Base-by-base conservation (phyloP, 192 early-diverging fungal species). In the Thamnidium elegans region DNA sequence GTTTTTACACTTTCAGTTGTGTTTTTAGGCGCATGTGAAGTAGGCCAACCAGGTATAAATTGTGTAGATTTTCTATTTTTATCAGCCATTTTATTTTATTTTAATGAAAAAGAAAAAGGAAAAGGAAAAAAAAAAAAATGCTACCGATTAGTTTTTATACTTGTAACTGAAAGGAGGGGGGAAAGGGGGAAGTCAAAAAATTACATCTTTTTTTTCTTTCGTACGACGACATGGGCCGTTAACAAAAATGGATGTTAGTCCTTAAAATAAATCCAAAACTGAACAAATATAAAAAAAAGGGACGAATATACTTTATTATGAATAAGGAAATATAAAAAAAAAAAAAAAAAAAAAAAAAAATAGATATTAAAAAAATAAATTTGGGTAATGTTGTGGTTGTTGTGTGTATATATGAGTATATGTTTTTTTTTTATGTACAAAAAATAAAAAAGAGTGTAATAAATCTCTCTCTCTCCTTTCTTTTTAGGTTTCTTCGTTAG, bases 401-500 rank as follows among this genome's bases (percentile, higher is more conserved):
- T n/a, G n/a, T n/a, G n/a, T 26, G 3, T 26, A 26, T 26, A 26
- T 26, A 26, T 26, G 26, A 26, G 26, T 26, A 26, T 26, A 20
- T 42, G 20, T 39, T 20, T 58, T 42, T 23, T 45, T 44, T 58
- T 23, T 58, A 58, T 58, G 36, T 58, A 58, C 56, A 58, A 58
- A 44, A 44, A 10, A 55, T 19, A 56, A 34, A 5, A 51, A 19
- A 51, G 17, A 36, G 21, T 6, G n/a, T 14, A 44, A 58, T 10
- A 7, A 21, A 43, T 31, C 26, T 26, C 26, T 26, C 26, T 26
- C 26, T 26, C 26, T 26, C 26, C 3, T 26, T 26, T 26, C 26
- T 39, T 10, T 7, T 45, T 64, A 64, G 10, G 34, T 51, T n/a
- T 70, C 68, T 58, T 62, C 62, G 31, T 63, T 70, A 34, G 54